These are phyloP conservation scores for Penicillium bovifimosum DNA, from an alignment of 495 filamentous ascomycete species.

Conservation along the genomic window DNA sequence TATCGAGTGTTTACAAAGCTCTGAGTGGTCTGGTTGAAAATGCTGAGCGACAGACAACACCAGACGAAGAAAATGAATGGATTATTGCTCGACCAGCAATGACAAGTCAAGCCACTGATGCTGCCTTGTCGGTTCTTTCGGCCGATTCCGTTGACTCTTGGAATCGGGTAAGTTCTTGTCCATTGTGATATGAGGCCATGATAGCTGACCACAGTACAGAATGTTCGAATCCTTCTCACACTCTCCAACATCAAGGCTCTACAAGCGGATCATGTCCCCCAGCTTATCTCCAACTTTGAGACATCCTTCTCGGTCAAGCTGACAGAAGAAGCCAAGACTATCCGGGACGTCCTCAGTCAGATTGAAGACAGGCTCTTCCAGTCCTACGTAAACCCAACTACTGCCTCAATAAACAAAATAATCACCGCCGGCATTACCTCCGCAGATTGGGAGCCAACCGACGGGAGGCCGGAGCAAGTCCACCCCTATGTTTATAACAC, in stretches of 20 bases:
- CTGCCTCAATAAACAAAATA: slow-evolving; percentile 53
- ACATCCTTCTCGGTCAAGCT: slow-evolving; percentile 82
- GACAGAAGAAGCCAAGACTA: slow-evolving; percentile 83
- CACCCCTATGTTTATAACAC: slow-evolving; percentile 83
- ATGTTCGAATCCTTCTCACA: slow-evolving; percentile 87
- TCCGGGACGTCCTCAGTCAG: slow-evolving; percentile 81
- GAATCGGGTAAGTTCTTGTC: slow-evolving; percentile 58
- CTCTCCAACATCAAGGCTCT: slow-evolving; percentile 82
- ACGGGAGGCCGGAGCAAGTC: slow-evolving; percentile 64
- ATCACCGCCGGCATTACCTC: slow-evolving; percentile 66
- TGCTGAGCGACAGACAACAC: slow-evolving; percentile 65
- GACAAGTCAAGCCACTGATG: slow-evolving; percentile 26
- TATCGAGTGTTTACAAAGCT: slow-evolving; percentile 84
- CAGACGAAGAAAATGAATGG: slow-evolving; percentile 55
- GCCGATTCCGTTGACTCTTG: slow-evolving; percentile 59
- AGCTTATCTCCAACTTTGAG: slow-evolving; percentile 82
- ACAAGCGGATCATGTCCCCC: slow-evolving; percentile 69
- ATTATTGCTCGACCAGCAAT: slow-evolving; percentile 26
- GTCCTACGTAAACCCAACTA: slow-evolving; percentile 75
- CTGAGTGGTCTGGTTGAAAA: slow-evolving; percentile 94
- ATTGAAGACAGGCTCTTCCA: slow-evolving; percentile 87
- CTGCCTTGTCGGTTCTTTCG: slow-evolving; percentile 30
- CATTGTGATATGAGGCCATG: not conserved
- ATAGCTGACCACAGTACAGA: slow-evolving; percentile 46
- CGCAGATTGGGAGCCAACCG: slow-evolving; percentile 62